Base-by-base conservation (phyloP, 768 basidiomycete species). In the Mycena pura region DNA sequence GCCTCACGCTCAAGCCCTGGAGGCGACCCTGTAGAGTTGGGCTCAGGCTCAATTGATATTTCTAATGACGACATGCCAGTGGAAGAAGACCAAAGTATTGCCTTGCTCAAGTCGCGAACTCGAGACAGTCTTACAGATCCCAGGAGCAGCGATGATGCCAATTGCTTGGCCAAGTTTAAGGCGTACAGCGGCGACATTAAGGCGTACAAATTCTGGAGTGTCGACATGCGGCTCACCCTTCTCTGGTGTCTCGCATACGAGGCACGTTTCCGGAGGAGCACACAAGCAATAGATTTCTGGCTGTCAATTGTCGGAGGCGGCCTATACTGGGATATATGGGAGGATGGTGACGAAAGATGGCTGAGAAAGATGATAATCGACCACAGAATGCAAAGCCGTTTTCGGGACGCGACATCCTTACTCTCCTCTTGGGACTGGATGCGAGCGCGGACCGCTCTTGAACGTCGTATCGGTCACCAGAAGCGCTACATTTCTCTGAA, bases 231-330 rank as follows among this genome's bases (percentile, higher is more conserved):
- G 1, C 57, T 63, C 29, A 63, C 62, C 17, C 62, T 63, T 24
- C 15, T 63, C 47, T 63, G 62, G 62, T 63, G 62, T 29, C 52
- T 63, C 6, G 56, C 62, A 6, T 63, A 57, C 51, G 57, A 63
- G 24, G 62, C 62, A 48, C 57, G 57, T 27, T 48, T 50, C 24
- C 54, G 52, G 10, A 57, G 49, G 47, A 39, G 31, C 21, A 39
- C 41, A 17, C 50, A 49, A 1, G 62, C 62, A 13, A 44, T 63
- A 3, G 62, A 58, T 27, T 51, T 63, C 5, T 63, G 62, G 62
- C 22, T 63, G 22, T 44, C 51, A 7, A 59, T 63, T 22, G 59
- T 63, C 39, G 44, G 47, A 28, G 62, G 62, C 0, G 31, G 40
- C 3, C 38, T 63, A 7, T 51, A 59, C 47, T 63, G 62, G 62